Evolutionary conservation across 805 yeast species (phyloP).

Genomic region (Kuraishia hungarica): DNA sequence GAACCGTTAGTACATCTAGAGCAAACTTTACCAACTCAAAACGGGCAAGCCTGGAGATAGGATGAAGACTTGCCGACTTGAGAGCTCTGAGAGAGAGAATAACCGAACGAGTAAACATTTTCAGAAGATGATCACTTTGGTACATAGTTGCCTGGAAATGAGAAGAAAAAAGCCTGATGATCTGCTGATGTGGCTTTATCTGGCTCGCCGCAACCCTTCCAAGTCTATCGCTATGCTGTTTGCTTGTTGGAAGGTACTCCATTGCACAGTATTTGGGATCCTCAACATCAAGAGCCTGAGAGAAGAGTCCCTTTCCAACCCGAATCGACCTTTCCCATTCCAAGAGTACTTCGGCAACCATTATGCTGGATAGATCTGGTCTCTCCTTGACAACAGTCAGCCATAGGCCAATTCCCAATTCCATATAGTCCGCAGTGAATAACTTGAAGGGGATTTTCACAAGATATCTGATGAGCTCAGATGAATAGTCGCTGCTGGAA

Average conservation of each 20-base stretch:
- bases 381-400: slow-evolving; percentile 63
- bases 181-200: slow-evolving; percentile 57
- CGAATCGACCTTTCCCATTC: slow-evolving; percentile 64
- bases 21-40: slow-evolving; percentile 68
- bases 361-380: slow-evolving; percentile 44
- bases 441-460: slow-evolving; percentile 64
- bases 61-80: slow-evolving; percentile 65
- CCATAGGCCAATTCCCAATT: slow-evolving; percentile 73
- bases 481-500: slow-evolving; percentile 29
- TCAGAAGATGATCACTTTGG: slow-evolving; percentile 62
- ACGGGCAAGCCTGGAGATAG: slow-evolving; percentile 67
- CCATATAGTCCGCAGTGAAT: slow-evolving; percentile 52
- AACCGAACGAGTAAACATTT: slow-evolving; percentile 56
- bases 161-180: slow-evolving; percentile 63
- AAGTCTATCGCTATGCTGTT: slow-evolving; percentile 41
- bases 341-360: slow-evolving; percentile 60
- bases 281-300: slow-evolving; percentile 40
- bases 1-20: slow-evolving; percentile 52
- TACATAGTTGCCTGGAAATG: slow-evolving; percentile 73
- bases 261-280: slow-evolving; percentile 61
- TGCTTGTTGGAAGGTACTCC: slow-evolving; percentile 87
- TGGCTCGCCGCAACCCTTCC: slow-evolving; percentile 39
- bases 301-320: slow-evolving; percentile 55
- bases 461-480: slow-evolving; percentile 36
- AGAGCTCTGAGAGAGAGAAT: slow-evolving; percentile 46